Percentiles rank a stretch among this genome's conserved stretches.
Evolutionary conservation across 2,329 filamentous ascomycete genomes (phyloP).

Genomic region (Fusarium siculi): DNA sequence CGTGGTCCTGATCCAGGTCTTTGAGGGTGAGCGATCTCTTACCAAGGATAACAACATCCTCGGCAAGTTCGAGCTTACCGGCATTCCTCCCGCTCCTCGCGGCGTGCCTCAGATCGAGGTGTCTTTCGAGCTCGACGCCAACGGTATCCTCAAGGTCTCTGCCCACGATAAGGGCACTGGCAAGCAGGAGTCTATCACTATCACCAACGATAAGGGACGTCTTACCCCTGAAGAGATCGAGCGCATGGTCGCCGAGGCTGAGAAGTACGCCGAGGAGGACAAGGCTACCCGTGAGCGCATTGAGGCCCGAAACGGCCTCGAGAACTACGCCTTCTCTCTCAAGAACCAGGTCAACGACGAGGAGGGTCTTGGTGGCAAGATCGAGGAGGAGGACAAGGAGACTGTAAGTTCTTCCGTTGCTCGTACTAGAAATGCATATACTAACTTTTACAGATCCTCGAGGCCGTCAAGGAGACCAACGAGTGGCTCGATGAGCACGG

Average conservation of each 20-base stretch:
- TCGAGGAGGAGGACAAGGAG: constrained; percentile 98
- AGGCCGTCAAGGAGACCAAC: constrained; percentile 95
- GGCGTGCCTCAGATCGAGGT: constrained; percentile 99
- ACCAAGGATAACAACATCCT: constrained; percentile 98
- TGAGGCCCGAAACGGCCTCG: constrained; percentile 93
- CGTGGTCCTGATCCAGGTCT: constrained; percentile 94
- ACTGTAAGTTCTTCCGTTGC: constrained; percentile 67
- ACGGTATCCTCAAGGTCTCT: constrained; percentile 97
- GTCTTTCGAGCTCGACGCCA: constrained; percentile 96
- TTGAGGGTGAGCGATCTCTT: constrained; percentile 90
- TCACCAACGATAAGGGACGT: constrained; percentile 99
- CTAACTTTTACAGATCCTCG: constrained; percentile 74
- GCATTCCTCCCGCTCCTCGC: constrained; percentile 93
- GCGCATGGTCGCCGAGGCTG: constrained; percentile 98
- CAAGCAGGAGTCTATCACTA: constrained; percentile 97
- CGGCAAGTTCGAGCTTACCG: constrained; percentile 97
- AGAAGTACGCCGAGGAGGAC: constrained; percentile 99
- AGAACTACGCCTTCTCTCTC: constrained; percentile 99
- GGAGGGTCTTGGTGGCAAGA: constrained; percentile 97
- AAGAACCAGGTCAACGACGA: constrained; percentile 99
- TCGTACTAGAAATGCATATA: neutral
- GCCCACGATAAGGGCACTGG: constrained; percentile 98
- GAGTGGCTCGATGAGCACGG: constrained; percentile 98
- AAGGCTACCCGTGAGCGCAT: constrained; percentile 98
- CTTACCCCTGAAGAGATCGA: constrained; percentile 97